These are phyloP conservation scores for Linum lewisii DNA, from an alignment of 345 rosid genomes.

Conservation along the genomic window DNA sequence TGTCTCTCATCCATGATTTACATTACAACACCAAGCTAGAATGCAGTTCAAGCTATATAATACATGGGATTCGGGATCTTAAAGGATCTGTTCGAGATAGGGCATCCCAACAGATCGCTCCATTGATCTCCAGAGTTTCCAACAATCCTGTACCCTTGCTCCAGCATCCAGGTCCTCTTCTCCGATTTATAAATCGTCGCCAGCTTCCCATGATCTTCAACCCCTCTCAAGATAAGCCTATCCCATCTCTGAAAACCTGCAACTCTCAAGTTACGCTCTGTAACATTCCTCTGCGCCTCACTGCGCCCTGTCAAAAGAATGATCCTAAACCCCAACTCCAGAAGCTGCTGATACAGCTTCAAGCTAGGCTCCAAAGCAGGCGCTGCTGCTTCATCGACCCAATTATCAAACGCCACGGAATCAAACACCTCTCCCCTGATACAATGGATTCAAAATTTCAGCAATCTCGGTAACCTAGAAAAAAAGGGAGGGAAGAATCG, in stretches of 20 bases:
- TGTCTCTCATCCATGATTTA: too few relatives aligned
- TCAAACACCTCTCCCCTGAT: conserved; percentile 65
- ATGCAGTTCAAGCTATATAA: conserved; percentile 54
- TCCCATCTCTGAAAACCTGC: conserved; percentile 79
- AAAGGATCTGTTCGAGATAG: conserved; percentile 61
- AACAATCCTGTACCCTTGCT: conserved; percentile 57
- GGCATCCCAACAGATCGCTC: conserved; percentile 71
- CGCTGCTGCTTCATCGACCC: conserved; percentile 73
- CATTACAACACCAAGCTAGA: too few relatives aligned
- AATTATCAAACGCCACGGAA: conserved; percentile 53
- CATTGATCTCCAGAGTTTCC: conserved; percentile 97
- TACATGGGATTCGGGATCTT: conserved; percentile 92
- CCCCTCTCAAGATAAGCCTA: conserved; percentile 83
- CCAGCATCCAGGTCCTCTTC: conserved; percentile 68
- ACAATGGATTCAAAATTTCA: conserved; percentile 24
- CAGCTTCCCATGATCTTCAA: conserved; percentile 43
- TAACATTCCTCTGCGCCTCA: conserved; percentile 50
- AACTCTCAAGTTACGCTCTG: conserved; percentile 52
- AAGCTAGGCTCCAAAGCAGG: conserved; percentile 65
- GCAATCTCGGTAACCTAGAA: too few relatives aligned
- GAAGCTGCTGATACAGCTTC: conserved; percentile 57
- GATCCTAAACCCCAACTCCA: conserved; percentile 62
- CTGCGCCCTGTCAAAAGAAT: conserved; percentile 75
- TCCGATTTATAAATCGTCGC: conserved; percentile 64
- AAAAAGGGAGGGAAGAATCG: too few relatives aligned